Evolutionary conservation across 1,284 basidiomycete species (phyloP).

Genomic region (Cutaneotrichosporon mucoides): DNA sequence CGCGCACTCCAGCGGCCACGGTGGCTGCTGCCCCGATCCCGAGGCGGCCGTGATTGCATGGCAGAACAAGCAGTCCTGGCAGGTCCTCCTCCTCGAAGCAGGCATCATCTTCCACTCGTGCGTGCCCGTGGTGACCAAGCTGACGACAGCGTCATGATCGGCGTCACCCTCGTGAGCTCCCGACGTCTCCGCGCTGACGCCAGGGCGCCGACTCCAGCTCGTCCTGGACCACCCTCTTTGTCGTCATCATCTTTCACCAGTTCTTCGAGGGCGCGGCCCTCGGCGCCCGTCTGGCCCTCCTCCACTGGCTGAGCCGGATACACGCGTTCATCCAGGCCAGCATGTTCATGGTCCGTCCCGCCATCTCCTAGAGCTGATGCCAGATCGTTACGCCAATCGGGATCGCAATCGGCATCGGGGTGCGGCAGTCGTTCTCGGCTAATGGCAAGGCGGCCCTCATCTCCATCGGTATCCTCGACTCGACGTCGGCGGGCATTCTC

Average conservation of each 20-base stretch:
- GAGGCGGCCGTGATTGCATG: conserved; percentile 5
- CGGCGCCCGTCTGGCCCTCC: conserved; percentile 30
- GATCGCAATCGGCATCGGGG: conserved; percentile 34
- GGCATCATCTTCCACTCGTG: conserved; percentile 50
- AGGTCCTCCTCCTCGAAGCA: conserved; percentile 48
- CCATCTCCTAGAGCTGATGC: not conserved
- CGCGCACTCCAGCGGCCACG: not conserved
- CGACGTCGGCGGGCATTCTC: conserved; percentile 79
- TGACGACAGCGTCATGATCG: conserved; percentile 21
- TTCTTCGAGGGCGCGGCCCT: conserved; percentile 35
- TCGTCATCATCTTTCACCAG: conserved; percentile 37
- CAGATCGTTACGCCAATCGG: conserved; percentile 25
- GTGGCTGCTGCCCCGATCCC: conserved; percentile 2
- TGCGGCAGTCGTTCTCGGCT: conserved; percentile 30
- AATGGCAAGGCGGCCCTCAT: conserved; percentile 35
- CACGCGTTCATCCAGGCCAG: conserved; percentile 23
- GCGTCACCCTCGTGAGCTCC: conserved; percentile 15
- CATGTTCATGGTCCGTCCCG: conserved; percentile 20
- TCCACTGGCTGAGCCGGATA: conserved; percentile 15
- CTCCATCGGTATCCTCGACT: conserved; percentile 51
- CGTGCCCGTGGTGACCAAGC: not conserved
- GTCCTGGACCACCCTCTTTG: conserved; percentile 24
- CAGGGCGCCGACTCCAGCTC: conserved; percentile 19
- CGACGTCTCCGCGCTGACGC: too few species aligned
- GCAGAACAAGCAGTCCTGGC: conserved; percentile 19